A percentile compares a stretch with the other conserved stretches of the same genome.
Evolutionary conservation across 805 yeast species (phyloP).

Genomic region (Candida endomychidarum): DNA sequence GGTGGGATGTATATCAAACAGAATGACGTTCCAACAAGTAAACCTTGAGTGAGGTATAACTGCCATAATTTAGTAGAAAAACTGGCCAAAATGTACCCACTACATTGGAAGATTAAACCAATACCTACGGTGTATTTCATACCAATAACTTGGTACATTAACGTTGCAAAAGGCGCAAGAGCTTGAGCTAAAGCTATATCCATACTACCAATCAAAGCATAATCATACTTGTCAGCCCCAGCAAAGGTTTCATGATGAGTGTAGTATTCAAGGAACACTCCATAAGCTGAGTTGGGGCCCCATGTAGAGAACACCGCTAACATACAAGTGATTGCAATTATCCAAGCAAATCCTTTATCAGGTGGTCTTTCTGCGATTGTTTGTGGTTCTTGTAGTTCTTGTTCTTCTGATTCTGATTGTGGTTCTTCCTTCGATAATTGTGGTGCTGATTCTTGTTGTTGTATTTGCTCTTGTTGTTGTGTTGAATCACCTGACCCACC

Average conservation of each 20-base stretch:
- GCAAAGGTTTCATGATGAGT: constrained; percentile 34
- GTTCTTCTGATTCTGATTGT: no score
- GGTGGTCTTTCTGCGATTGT: constrained; percentile 2
- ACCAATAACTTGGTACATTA: constrained; percentile 51
- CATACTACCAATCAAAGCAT: constrained; percentile 52
- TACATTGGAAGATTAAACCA: constrained; percentile 46
- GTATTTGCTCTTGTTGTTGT: no score
- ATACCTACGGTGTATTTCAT: constrained; percentile 43
- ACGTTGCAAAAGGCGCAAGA: constrained; percentile 51
- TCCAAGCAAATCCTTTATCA: constrained; percentile 57
- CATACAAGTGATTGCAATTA: constrained; percentile 51
- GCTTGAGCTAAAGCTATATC: constrained; percentile 56
- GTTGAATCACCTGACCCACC: no score
- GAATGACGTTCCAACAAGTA: constrained; percentile 48
- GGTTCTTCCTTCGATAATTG: no score
- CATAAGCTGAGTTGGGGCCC: constrained; percentile 63
- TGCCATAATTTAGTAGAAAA: constrained; percentile 53
- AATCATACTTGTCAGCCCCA: constrained; percentile 44
- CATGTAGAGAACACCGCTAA: constrained; percentile 49
- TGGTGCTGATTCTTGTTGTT: no score
- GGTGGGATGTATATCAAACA: constrained; percentile 45
- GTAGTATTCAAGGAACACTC: constrained; percentile 57
- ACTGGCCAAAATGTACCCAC: constrained; percentile 51
- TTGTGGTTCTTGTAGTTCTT: neutral
- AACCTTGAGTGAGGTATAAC: constrained; percentile 51